Base-by-base conservation (phyloP, 2,329 filamentous ascomycete genomes). In the Rhynchosporium agropyri region DNA sequence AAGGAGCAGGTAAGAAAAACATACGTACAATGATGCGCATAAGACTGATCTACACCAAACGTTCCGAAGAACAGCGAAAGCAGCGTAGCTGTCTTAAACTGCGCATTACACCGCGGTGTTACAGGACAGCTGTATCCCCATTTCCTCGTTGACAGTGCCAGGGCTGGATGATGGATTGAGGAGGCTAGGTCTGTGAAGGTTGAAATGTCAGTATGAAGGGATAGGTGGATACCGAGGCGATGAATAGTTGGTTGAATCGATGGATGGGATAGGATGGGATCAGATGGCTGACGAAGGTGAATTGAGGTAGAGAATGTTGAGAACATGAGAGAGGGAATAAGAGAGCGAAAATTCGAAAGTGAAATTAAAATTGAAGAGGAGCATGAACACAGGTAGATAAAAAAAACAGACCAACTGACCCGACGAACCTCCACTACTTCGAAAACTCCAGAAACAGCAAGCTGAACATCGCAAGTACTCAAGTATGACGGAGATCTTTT, bases 41-140 rank as follows among this genome's bases (percentile, higher is more conserved):
- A 43, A n/a, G 28, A 55, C 10, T 55, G 53, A 26, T 55, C 53
- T 4, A 33, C 38, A 4, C 36, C 53, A 10, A 38, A 13, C 6
- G 3, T 13, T 5, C 53, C 38, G 1, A 55, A 1, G 20, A 55
- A 31, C 3, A 55, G 9, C 31, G 20, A 4, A 2, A 55, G 38
- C 20, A 55, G 40, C 3, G 53, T 55, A 6, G 53, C 53, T 4
- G 36, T 55, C 38, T 55, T 55, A 36, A 55, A 55, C n/a, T 43
- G 42, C 8, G 3, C 36, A 13, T 43, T 43, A n/a, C 53, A 55
- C 2, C 8, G 8, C n/a, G 12, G 6, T n/a, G 36, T 55, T 43
- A 26, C 4, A 9, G 53, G 53, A 20, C 36, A 55, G 40, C n/a
- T 31, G 36, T 20, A 20, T 20, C 53, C 38, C 38, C 53, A 55